Evolutionary conservation across 345 rosid genomes (phyloP), one percentile per base, ranked within the genome.

Genomic region (Hibiscus syriacus): DNA sequence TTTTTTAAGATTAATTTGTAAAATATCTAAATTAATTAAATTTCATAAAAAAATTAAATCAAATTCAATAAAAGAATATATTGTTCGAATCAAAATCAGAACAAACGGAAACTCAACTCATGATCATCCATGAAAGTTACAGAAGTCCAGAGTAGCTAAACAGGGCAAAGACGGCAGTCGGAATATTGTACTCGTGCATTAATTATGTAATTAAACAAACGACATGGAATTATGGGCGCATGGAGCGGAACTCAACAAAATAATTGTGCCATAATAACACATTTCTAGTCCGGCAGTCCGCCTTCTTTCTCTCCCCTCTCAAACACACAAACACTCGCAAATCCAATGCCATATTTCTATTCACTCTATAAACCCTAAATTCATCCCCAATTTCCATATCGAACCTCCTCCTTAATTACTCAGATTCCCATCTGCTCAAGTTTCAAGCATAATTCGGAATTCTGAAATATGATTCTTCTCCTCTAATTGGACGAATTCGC

Each of bases 281-380:
- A 41, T 72, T 77, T 80, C 72, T 74, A 72, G 83, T 79, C 86
- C 89, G 77, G 29, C 16, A 72, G 83, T 79, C 86, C 89, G 77
- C 36, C 16, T 66, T 66, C 68, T 26, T 73, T 73, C 84, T 72
- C 72, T 36, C 69, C 60, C 69, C 6, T 26, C 63, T 29, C 25
- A 46, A 3, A 41, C 41, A 13, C 78, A n/a, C 32, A 4, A n/a
- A 10, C 67, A 46, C 34, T 16, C 60, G 36, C 36, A 55, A 36
- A 55, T 55, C 61, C 61, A 36, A 27, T 14, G 27, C 20, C 61
- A 16, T 25, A 14, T 29, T 20, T 55, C 17, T 7, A 27, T 13
- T 36, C 53, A 11, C 34, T 32, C 66, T 53, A 23, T 14, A 66
- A 32, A 58, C 63, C 43, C 63, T 58, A 32, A 30, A 30, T n/a